These are phyloP conservation scores for Picea abies DNA, from an alignment of 83 land plant species.

Conservation along the genomic window DNA sequence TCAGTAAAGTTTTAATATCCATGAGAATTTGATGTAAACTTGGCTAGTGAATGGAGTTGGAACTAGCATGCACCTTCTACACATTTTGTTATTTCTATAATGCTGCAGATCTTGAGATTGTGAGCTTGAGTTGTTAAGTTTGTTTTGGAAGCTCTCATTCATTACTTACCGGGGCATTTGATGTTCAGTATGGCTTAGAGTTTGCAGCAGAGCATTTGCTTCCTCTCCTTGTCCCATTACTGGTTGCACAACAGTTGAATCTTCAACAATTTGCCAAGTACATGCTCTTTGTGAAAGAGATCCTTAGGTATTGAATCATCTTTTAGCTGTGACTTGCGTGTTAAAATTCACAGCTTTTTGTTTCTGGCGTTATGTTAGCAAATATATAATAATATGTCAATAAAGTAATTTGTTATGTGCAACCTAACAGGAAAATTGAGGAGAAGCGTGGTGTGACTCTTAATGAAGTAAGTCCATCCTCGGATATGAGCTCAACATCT, in stretches of 20 bases:
- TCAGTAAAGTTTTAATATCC: neutral
- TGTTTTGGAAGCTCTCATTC: neutral
- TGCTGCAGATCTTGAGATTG: conserved; percentile 1
- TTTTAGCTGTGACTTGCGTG: conserved; percentile 4
- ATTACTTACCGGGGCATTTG: conserved; percentile 16
- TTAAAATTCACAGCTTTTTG: neutral
- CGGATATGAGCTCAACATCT: conserved; percentile 19
- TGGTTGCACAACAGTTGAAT: conserved; percentile 90
- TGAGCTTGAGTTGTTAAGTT: no score
- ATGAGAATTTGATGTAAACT: neutral
- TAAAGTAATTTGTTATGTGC: neutral
- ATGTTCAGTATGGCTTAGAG: conserved; percentile 82
- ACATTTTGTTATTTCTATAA: neutral
- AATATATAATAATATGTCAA: neutral
- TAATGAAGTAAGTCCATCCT: conserved; percentile 40
- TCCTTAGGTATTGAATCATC: conserved; percentile 64
- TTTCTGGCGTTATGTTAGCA: neutral
- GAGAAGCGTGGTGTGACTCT: conserved; percentile 89
- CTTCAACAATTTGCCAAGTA: conserved; percentile 97
- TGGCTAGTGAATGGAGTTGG: neutral
- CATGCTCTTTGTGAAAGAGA: conserved; percentile 95
- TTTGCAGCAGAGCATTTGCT: conserved; percentile 91
- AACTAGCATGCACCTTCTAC: neutral
- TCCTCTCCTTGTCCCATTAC: conserved; percentile 86
- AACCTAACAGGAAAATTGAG: conserved; percentile 77